These are phyloP conservation scores for Trichophyton verrucosum DNA, from an alignment of 2,329 filamentous ascomycete genomes.

Conservation along the genomic window DNA sequence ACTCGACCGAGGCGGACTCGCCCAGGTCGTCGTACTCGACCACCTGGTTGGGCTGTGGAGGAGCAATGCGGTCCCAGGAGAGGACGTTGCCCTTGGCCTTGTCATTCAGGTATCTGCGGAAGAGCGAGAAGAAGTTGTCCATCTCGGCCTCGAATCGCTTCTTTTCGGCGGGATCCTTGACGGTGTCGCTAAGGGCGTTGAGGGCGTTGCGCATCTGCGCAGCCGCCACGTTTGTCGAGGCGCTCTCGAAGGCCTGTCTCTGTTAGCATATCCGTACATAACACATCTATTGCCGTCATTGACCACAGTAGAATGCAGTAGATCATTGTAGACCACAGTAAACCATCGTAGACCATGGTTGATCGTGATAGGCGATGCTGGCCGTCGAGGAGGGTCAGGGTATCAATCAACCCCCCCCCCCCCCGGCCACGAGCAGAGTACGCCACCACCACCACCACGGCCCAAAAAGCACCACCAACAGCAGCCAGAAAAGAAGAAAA, in stretches of 20 bases:
- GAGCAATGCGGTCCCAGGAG: constrained; percentile 94
- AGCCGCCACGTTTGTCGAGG: constrained; percentile 91
- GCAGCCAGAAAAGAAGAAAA: neutral
- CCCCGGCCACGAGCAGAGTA: no score
- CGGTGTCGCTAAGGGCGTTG: constrained; percentile 81
- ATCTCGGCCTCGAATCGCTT: constrained; percentile 95
- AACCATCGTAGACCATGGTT: no score
- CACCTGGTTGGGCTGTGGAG: constrained; percentile 84
- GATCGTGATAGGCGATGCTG: no score
- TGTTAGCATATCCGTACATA: neutral
- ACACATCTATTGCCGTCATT: neutral
- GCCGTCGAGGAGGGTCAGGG: no score
- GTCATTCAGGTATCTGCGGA: constrained; percentile 96
- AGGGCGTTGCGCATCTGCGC: constrained; percentile 98
- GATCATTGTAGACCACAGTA: no score
- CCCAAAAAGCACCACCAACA: neutral
- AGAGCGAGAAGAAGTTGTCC: constrained; percentile 99
- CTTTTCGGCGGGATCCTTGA: constrained; percentile 61
- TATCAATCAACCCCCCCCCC: no score
- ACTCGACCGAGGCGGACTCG: constrained; percentile 80
- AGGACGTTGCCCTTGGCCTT: constrained; percentile 94
- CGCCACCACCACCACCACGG: no score
- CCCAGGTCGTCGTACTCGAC: constrained; percentile 85
- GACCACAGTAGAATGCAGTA: no score
- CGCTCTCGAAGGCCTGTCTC: constrained; percentile 89